Base-by-base conservation (phyloP, 164 flowering plant species). In the Aristolochia contorta region DNA sequence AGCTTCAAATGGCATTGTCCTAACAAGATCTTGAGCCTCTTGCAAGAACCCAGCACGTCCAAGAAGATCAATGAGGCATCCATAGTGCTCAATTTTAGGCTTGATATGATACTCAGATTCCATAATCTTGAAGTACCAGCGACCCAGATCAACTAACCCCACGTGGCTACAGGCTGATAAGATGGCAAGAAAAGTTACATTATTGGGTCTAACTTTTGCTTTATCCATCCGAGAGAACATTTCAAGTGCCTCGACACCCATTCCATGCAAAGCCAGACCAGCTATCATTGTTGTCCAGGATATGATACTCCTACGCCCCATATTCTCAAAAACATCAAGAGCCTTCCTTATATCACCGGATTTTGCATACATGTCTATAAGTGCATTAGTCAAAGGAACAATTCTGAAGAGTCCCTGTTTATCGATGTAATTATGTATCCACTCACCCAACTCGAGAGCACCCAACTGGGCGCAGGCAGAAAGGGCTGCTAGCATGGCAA, bases 231-330 rank as follows among this genome's bases (percentile, higher is more conserved):
- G 69, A 47, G 72, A 61, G 52, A 84, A 84, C 73, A 84, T 75
- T 6, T 68, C 74, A 15, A 76, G 60, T 12, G 86, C 90, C 54
- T 82, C 80, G 46, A 53, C 59, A 51, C 83, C 89, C 30, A 71
- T 74, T 24, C 87, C 93, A 63, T 86, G 84, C 19, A 75, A 54
- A 55, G 93, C 87, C 25, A 84, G 56, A 16, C 82, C 87, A 27
- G 84, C 66, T 13, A 84, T 80, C 75, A 84, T 76, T 0, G 90
- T 76, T n/a, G 86, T 81, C 89, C 89, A 86, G 46, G 88, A 78
- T 47, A 86, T 63, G 16, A 82, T 74, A 70, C 61, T 79, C 62
- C 63, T 82, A 25, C 61, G 60, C 57, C 74, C 65, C 81, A 80
- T 78, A 27, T 54, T 61, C 62, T 84, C 77, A 63, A 84, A 86